Base-by-base conservation (phyloP, 78 protist species). In the Tieghemostelium lacteum region DNA sequence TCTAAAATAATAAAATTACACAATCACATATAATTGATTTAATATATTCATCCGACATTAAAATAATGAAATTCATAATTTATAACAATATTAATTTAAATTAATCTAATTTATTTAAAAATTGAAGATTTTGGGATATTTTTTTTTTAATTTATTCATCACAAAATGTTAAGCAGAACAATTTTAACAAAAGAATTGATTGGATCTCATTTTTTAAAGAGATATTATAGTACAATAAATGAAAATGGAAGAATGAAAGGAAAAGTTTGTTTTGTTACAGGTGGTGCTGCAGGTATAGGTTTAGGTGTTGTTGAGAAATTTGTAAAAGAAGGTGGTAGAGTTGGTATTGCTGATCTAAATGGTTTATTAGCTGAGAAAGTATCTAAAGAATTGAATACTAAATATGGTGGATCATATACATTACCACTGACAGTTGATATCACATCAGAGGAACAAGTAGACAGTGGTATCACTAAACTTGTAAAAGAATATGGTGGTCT, bases 201-300 rank as follows among this genome's bases (percentile, higher is more conserved):
- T n/a, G n/a, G n/a, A n/a, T n/a, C n/a, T n/a, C n/a, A n/a, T n/a
- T n/a, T n/a, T n/a, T n/a, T n/a, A n/a, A n/a, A n/a, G n/a, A n/a
- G n/a, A n/a, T n/a, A n/a, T n/a, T n/a, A n/a, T n/a, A n/a, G n/a
- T n/a, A n/a, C n/a, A n/a, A n/a, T n/a, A n/a, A n/a, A n/a, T n/a
- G n/a, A n/a, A n/a, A n/a, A n/a, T n/a, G n/a, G n/a, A 45, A 67
- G 78, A 54, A 64, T 86, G 85, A 67, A 86, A 4, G 40, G 29
- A 20, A 86, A 86, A 65, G 93, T 86, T 65, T 73, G 87, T 86
- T 75, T 86, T 65, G 85, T 86, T 10, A 86, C 93, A 5, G 93
- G 93, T 28, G 93, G 83, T 8, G 86, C 93, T 28, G 52, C 73
- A 24, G 93, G 93, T 29, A 86, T 86, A 73, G 93, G 93, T n/a